These are phyloP conservation scores for Colletotrichum phormii DNA, from an alignment of 2,329 filamentous ascomycete species.

Conservation along the genomic window DNA sequence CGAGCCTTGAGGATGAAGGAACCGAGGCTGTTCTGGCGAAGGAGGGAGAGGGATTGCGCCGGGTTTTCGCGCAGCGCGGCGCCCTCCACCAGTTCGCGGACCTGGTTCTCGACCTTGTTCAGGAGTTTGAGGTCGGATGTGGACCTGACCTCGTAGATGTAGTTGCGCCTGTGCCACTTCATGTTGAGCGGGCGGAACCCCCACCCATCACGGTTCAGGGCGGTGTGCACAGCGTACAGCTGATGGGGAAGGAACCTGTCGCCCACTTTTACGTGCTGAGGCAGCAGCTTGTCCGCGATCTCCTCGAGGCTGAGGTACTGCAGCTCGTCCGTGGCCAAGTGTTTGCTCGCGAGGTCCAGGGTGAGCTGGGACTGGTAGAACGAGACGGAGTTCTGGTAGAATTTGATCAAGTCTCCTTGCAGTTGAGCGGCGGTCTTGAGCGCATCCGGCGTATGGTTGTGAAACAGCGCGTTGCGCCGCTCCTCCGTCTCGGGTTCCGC, in stretches of 20 bases:
- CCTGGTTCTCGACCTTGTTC: constrained; percentile 60
- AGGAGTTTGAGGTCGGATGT: constrained; percentile 61
- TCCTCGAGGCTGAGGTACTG: constrained; percentile 63
- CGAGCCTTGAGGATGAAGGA: constrained; percentile 63
- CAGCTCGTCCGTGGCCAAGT: constrained; percentile 52
- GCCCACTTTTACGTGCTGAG: constrained; percentile 47
- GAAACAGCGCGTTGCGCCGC: constrained; percentile 33
- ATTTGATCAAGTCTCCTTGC: constrained; percentile 60
- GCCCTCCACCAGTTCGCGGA: constrained; percentile 65
- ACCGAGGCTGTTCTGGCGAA: constrained; percentile 48
- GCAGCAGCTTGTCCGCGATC: constrained; percentile 59
- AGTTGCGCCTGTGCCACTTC: constrained; percentile 37
- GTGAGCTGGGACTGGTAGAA: constrained; percentile 60
- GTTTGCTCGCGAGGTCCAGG: constrained; percentile 58
- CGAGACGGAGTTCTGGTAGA: constrained; percentile 54
- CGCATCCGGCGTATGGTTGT: constrained; percentile 17
- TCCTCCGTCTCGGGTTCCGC: constrained; percentile 17
- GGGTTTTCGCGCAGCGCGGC: constrained; percentile 30
- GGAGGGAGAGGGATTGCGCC: constrained; percentile 17
- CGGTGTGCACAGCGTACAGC: constrained; percentile 78
- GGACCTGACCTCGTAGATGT: constrained; percentile 55
- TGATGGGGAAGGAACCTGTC: constrained; percentile 57
- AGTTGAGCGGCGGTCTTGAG: constrained; percentile 45
- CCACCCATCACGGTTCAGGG: constrained; percentile 69
- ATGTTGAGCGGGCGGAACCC: constrained; percentile 67